These are phyloP conservation scores for Trypethelium eluteriae DNA, from an alignment of 495 filamentous ascomycete genomes.

Conservation along the genomic window DNA sequence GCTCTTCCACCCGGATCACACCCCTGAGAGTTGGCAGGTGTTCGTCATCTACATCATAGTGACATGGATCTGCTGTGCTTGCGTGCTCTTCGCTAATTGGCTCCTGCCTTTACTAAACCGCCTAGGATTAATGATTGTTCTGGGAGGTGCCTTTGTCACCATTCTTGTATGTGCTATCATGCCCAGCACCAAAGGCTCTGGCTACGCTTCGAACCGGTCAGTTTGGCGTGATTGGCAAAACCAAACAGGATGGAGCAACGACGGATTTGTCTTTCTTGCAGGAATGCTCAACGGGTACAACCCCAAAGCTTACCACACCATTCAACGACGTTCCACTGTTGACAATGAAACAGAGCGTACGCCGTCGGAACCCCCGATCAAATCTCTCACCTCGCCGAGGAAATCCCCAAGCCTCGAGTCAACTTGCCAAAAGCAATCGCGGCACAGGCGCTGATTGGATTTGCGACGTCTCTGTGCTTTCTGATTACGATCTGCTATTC, in stretches of 20 bases:
- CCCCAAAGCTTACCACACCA: not conserved
- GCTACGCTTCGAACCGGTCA: conserved; percentile 29
- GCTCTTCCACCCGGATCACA: conserved; percentile 56
- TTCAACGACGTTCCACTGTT: not conserved
- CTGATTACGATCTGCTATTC: conserved; percentile 64
- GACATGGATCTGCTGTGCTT: conserved; percentile 55
- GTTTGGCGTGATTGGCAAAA: conserved; percentile 39
- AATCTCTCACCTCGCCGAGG: conserved; percentile 70
- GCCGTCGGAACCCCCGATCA: conserved; percentile 62
- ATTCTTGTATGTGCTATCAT: conserved; percentile 68
- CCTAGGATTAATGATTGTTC: conserved; percentile 58
- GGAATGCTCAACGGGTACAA: conserved; percentile 63
- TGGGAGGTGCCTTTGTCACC: conserved; percentile 61
- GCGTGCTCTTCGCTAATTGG: conserved; percentile 62
- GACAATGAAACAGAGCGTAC: conserved; percentile 48
- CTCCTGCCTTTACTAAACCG: conserved; percentile 57
- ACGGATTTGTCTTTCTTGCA: conserved; percentile 68
- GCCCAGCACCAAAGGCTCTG: conserved; percentile 43
- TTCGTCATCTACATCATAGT: conserved; percentile 62
- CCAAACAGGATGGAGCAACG: conserved; percentile 60
- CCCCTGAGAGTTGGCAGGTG: conserved; percentile 61
- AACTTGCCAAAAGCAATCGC: conserved; percentile 23
- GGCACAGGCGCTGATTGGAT: conserved; percentile 43
- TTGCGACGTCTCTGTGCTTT: conserved; percentile 62
- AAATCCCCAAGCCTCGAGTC: conserved; percentile 49